Percentiles rank a stretch among this genome's conserved stretches.
Conservation (phyloP, 2,329 filamentous ascomycete species). For the Microcyclosporella mali region DNA sequence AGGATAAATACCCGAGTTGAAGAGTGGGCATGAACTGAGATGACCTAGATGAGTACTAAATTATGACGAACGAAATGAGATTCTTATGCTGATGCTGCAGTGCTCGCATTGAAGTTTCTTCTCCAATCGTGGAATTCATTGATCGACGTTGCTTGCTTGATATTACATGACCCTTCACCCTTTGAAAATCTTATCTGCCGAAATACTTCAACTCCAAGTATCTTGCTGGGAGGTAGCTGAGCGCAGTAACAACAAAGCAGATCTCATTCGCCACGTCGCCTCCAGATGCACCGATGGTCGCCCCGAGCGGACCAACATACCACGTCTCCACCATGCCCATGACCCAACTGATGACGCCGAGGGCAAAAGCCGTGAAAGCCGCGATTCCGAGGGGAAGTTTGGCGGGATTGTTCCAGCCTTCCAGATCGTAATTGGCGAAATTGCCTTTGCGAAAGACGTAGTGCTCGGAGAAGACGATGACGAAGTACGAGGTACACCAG, state of each 20-base stretch:
- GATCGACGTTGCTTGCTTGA: conserved; percentile 1
- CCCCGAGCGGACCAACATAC: conserved; percentile 51
- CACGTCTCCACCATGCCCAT: conserved; percentile 48
- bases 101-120: too few species aligned
- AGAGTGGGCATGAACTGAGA: too few species aligned
- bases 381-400: conserved; percentile 40
- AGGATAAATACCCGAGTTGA: too few species aligned
- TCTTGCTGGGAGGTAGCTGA: conserved; percentile 44
- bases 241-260: conserved; percentile 44
- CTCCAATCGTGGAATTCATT: too few species aligned
- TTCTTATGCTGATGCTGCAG: too few species aligned
- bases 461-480: conserved; percentile 43
- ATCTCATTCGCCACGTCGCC: conserved; percentile 54
- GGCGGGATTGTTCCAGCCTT: conserved; percentile 42
- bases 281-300: conserved; percentile 50
- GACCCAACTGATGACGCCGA: conserved; percentile 42
- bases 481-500: conserved; percentile 42
- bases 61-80: too few species aligned
- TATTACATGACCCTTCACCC: too few species aligned
- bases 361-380: conserved; percentile 33
- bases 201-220: conserved; percentile 45
- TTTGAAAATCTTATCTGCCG: conserved; percentile 30
- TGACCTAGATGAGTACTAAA: too few species aligned
- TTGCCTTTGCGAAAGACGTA: conserved; percentile 38
- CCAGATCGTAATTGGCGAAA: conserved; percentile 39